These are phyloP conservation scores for Clitopilus hobsonii DNA, from an alignment of 768 basidiomycete genomes.

Conservation along the genomic window DNA sequence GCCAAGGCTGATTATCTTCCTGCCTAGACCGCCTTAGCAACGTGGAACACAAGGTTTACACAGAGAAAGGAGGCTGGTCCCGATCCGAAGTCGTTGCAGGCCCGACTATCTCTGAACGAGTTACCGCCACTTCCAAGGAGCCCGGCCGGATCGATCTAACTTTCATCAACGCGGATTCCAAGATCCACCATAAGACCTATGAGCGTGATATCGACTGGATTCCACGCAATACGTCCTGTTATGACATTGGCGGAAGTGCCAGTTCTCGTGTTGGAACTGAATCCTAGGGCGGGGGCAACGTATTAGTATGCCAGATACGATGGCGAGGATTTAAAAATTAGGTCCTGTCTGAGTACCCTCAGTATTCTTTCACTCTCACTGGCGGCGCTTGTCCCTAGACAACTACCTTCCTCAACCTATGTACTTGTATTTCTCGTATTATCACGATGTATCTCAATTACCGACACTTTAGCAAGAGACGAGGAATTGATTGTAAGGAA, in stretches of 20 bases:
- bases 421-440: too few relatives aligned
- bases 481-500: too few relatives aligned
- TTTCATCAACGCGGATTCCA: constrained; percentile 1
- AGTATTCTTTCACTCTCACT: too few relatives aligned
- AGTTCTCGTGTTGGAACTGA: not conserved
- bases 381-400: too few relatives aligned
- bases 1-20: constrained; percentile 1
- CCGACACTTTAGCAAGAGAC: too few relatives aligned
- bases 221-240: not conserved
- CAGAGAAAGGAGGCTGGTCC: not conserved
- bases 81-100: not conserved
- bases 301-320: too few relatives aligned
- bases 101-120: not conserved
- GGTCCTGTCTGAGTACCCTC: too few relatives aligned
- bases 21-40: not conserved
- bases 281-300: too few relatives aligned
- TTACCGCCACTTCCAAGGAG: not conserved
- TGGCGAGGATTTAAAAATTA: too few relatives aligned
- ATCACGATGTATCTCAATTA: too few relatives aligned
- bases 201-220: not conserved
- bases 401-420: too few relatives aligned
- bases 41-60: not conserved
- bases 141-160: constrained; percentile 5
- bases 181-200: constrained; percentile 6
- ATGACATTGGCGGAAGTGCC: not conserved